A percentile compares a stretch with the other conserved stretches of the same genome.
These are phyloP conservation scores for Crithidia thermophila DNA, from an alignment of 208 protist species.

Conservation along the genomic window DNA sequence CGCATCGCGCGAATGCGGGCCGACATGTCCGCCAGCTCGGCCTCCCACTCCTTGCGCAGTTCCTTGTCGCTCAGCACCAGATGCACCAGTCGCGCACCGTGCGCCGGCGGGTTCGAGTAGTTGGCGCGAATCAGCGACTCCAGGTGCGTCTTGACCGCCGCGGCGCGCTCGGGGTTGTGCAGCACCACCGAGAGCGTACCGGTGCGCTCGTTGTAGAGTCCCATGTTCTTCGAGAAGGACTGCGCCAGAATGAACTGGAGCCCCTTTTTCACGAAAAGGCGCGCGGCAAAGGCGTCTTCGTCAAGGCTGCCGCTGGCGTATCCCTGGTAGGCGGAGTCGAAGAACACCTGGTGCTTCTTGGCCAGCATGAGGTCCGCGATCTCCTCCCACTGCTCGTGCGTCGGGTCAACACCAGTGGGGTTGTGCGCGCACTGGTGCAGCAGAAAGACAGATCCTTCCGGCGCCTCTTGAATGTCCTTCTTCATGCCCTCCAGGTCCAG, in stretches of 20 bases:
- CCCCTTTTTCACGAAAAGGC: slow-evolving; percentile 80
- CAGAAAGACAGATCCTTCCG: slow-evolving; percentile 93
- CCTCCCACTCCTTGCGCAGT: slow-evolving; percentile 91
- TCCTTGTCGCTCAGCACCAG: slow-evolving; percentile 85
- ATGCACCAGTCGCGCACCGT: slow-evolving; percentile 95
- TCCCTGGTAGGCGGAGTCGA: slow-evolving; percentile 97
- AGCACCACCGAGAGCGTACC: slow-evolving; percentile 86
- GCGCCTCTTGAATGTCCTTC: slow-evolving; percentile 65
- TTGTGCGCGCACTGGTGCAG: slow-evolving; percentile 99
- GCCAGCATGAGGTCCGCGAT: slow-evolving; percentile 88
- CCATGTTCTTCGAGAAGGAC: slow-evolving; percentile 99
- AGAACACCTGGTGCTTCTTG: slow-evolving; percentile 92
- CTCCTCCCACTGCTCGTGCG: slow-evolving; percentile 94
- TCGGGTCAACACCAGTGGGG: slow-evolving; percentile 98
- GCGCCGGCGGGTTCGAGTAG: slow-evolving; percentile 97
- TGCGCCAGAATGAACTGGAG: slow-evolving; percentile 90
- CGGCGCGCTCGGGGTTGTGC: slow-evolving; percentile 44
- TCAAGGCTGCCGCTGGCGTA: slow-evolving; percentile 97
- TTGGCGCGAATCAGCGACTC: slow-evolving; percentile 89
- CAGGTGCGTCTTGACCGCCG: slow-evolving; percentile 71
- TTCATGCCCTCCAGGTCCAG: slow-evolving; percentile 92
- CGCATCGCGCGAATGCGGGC: slow-evolving; percentile 88
- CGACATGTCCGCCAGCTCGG: slow-evolving; percentile 92
- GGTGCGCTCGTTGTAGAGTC: slow-evolving; percentile 96
- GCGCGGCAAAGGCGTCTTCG: slow-evolving; percentile 88